phyloP scores from a whole-genome alignment of 2,329 filamentous ascomycete species.

The Incumbomyces lentus region DNA sequence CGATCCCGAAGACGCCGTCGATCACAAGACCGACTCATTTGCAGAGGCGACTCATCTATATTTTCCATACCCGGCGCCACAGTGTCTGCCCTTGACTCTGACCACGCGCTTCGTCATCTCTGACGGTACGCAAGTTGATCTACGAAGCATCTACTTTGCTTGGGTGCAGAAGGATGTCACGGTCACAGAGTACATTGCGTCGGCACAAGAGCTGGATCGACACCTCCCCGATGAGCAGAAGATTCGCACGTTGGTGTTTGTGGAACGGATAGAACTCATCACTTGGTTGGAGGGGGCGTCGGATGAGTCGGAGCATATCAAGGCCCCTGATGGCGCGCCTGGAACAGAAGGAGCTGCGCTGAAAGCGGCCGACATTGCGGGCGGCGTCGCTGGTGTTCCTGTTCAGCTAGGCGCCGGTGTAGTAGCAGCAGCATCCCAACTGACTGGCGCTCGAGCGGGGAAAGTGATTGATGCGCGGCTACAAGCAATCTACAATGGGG shows the following conservation, averaged over 20 bases:
- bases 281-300: constrained; percentile 87
- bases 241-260: constrained; percentile 82
- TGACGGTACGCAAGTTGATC: constrained; percentile 58
- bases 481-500: constrained; percentile 79
- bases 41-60: constrained; percentile 68
- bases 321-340: constrained; percentile 59
- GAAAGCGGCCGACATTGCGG: constrained; percentile 40
- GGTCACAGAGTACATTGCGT: constrained; percentile 83
- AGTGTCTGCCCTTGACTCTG: constrained; percentile 57
- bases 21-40: constrained; percentile 53
- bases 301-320: constrained; percentile 88
- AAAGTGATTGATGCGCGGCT: constrained; percentile 72
- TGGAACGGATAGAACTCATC: constrained; percentile 81
- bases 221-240: constrained; percentile 53
- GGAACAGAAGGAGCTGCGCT: constrained; percentile 34
- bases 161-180: constrained; percentile 88
- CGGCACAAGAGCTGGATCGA: constrained; percentile 69
- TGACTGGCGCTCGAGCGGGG: constrained; percentile 38
- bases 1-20: constrained; percentile 48
- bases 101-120: constrained; percentile 65
- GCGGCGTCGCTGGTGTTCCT: constrained; percentile 37
- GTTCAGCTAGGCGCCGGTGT: constrained; percentile 33
- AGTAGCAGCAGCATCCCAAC: constrained; percentile 29
- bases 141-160: constrained; percentile 92
- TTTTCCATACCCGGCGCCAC: constrained; percentile 51